Evolutionary conservation across 129 eudicot species (phyloP).

Genomic region (Logfia minima): DNA sequence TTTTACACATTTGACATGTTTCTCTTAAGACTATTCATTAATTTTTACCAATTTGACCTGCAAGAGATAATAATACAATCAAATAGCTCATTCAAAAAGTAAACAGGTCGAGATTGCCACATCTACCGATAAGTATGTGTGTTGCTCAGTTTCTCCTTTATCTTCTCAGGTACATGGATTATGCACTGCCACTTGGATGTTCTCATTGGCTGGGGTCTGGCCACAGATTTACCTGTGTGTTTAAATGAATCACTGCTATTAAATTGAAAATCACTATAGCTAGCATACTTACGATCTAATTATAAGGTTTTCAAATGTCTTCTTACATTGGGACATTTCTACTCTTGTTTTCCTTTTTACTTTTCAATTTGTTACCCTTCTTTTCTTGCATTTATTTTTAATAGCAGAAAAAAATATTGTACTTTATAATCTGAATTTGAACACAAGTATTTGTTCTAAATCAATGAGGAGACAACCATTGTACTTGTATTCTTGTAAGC

Average conservation of each 20-base stretch:
- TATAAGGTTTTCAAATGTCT: slow-evolving; percentile 23
- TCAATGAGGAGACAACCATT: slow-evolving; percentile 2
- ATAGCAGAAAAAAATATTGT: slow-evolving; percentile 22
- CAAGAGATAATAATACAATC: too few species aligned
- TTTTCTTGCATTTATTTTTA: slow-evolving; percentile 7
- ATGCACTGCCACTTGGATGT: too few species aligned
- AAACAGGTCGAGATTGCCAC: too few species aligned
- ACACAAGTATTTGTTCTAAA: slow-evolving; percentile 20
- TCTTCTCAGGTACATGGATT: too few species aligned
- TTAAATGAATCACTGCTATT: slow-evolving; percentile 10
- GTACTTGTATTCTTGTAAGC: background rate
- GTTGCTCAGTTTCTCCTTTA: too few species aligned
- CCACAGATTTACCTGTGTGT: slow-evolving; percentile 64
- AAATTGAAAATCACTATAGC: slow-evolving; percentile 5
- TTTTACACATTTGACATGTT: background rate
- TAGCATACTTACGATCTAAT: slow-evolving; percentile 33
- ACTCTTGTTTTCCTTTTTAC: slow-evolving; percentile 19
- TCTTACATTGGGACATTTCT: slow-evolving; percentile 40
- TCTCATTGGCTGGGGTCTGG: too few species aligned
- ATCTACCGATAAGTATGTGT: too few species aligned
- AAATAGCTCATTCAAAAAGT: too few species aligned
- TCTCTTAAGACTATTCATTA: background rate
- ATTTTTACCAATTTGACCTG: too few species aligned
- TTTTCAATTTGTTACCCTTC: background rate
- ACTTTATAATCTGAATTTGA: slow-evolving; percentile 24